Percentiles rank a stretch among this genome's conserved stretches.
These are phyloP conservation scores for Rhizopogon vulgaris DNA, from an alignment of 768 basidiomycete genomes.

Conservation along the genomic window DNA sequence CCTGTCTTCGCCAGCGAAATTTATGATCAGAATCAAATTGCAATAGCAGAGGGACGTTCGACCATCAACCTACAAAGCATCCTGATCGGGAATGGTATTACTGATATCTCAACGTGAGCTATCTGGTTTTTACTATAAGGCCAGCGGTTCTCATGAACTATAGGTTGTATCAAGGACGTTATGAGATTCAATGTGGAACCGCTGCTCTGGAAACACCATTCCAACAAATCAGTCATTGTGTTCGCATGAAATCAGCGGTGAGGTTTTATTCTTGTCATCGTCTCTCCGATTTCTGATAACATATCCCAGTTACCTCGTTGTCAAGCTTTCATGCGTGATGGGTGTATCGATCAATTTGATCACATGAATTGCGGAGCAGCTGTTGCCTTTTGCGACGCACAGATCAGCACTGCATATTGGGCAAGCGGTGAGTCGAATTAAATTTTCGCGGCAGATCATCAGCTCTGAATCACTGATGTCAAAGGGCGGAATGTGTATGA, in stretches of 20 bases:
- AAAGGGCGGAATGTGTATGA: slow-evolving; percentile 50
- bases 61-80: slow-evolving; percentile 63
- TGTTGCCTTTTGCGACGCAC: slow-evolving; percentile 54
- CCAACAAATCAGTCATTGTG: slow-evolving; percentile 31
- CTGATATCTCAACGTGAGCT: slow-evolving; percentile 44
- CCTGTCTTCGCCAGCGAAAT: slow-evolving; percentile 74
- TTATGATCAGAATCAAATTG: slow-evolving; percentile 60
- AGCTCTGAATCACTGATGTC: background rate
- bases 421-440: slow-evolving; percentile 26
- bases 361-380: slow-evolving; percentile 63
- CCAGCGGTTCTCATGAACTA: background rate
- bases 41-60: slow-evolving; percentile 42
- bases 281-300: background rate
- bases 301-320: slow-evolving; percentile 58
- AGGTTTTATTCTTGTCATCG: slow-evolving; percentile 11
- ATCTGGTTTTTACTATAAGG: background rate
- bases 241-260: slow-evolving; percentile 53
- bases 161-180: slow-evolving; percentile 37
- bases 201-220: slow-evolving; percentile 49
- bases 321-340: slow-evolving; percentile 44
- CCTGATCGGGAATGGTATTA: slow-evolving; percentile 72
- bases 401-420: slow-evolving; percentile 40
- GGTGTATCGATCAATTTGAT: slow-evolving; percentile 63
- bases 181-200: slow-evolving; percentile 45
- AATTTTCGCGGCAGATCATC: background rate